Conservation (phyloP, 2,329 filamentous ascomycete species). For the Penicillium sp. region DNA sequence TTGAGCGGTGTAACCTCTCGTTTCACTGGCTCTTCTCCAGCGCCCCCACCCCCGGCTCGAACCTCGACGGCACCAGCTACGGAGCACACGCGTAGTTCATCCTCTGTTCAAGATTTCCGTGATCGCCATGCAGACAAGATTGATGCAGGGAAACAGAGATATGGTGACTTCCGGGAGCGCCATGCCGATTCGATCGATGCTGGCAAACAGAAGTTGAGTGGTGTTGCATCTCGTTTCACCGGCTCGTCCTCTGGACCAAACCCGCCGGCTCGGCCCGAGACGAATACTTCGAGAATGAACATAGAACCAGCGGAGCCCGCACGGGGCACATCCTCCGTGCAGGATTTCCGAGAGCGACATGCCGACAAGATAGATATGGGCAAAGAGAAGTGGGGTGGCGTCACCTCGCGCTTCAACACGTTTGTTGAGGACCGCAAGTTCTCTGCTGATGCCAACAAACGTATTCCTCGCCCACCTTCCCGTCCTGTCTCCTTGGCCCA, state of each 20-base stretch:
- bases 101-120: constrained; percentile 55
- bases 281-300: constrained; percentile 4
- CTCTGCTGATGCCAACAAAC: constrained; percentile 23
- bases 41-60: constrained; percentile 4
- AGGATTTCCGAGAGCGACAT: constrained; percentile 65
- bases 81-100: constrained; percentile 15
- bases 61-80: constrained; percentile 34
- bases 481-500: constrained; percentile 12
- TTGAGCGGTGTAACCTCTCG: constrained; percentile 44
- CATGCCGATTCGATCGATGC: constrained; percentile 66
- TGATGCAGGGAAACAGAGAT: constrained; percentile 37
- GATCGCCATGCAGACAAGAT: constrained; percentile 68
- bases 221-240: constrained; percentile 17
- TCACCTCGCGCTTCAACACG: constrained; percentile 44
- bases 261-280: constrained; percentile 4
- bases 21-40: constrained; percentile 7
- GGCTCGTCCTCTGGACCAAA: constrained; percentile 7
- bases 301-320: constrained; percentile 22
- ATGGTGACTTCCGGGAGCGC: constrained; percentile 31
- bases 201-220: constrained; percentile 56
- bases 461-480: constrained; percentile 26
- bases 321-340: constrained; percentile 8
- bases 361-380: constrained; percentile 64
- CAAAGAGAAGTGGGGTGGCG: constrained; percentile 52
- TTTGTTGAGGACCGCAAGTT: constrained; percentile 43